These are phyloP conservation scores for Talaromyces wortmannii DNA, from an alignment of 495 filamentous ascomycete species.

Conservation along the genomic window DNA sequence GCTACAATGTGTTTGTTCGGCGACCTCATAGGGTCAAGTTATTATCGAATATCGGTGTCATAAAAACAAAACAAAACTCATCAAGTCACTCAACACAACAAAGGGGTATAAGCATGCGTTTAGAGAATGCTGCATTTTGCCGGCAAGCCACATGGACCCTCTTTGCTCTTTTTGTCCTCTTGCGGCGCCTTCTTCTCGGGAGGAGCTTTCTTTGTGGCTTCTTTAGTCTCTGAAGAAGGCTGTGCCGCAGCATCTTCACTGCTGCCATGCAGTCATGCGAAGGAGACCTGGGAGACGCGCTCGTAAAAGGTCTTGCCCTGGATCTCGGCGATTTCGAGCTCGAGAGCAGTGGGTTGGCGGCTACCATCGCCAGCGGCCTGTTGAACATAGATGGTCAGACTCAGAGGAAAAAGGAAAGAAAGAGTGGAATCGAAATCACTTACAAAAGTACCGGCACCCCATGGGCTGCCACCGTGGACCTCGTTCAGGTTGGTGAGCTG, in stretches of 20 bases:
- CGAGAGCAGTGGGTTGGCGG: constrained; percentile 65
- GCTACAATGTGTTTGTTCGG: too few species aligned
- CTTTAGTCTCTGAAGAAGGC: constrained; percentile 17
- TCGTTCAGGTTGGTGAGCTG: constrained; percentile 62
- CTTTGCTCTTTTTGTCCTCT: constrained; percentile 29
- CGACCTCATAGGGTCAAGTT: too few species aligned
- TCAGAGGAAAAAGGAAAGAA: not conserved
- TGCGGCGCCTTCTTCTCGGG: constrained; percentile 9
- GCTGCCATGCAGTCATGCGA: constrained; percentile 77
- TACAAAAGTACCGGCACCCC: constrained; percentile 94
- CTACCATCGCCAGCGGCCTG: constrained; percentile 61
- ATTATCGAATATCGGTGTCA: too few species aligned
- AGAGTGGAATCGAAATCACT: constrained; percentile 12
- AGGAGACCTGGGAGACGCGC: constrained; percentile 63
- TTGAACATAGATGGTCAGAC: constrained; percentile 4
- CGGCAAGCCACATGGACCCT: constrained; percentile 67
- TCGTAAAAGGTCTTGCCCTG: constrained; percentile 89
- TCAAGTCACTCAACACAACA: not conserved
- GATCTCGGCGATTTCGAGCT: constrained; percentile 68
- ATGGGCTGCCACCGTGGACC: constrained; percentile 78
- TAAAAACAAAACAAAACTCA: not conserved
- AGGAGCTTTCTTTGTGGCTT: constrained; percentile 9
- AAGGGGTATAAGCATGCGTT: constrained; percentile 10
- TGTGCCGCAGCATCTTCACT: constrained; percentile 18
- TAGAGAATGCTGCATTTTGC: constrained; percentile 58